Evolutionary conservation across 129 eudicot species (phyloP), one percentile per base, ranked within the genome.

Genomic region (Arctium lappa): DNA sequence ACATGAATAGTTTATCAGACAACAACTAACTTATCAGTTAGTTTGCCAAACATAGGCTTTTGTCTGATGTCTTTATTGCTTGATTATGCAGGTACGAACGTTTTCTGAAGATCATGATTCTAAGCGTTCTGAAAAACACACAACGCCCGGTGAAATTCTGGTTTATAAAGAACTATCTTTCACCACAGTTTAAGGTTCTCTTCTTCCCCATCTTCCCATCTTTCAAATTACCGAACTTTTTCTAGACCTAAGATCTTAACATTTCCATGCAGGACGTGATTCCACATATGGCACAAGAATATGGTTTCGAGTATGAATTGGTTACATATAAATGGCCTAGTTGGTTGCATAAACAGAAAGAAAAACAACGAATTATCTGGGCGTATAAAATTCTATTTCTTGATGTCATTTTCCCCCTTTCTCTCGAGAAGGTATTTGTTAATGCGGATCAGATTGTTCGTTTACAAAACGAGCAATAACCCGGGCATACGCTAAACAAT

Each of bases 271-370:
- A 95, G 99, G 99, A 90, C 77, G 94, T 95, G 70, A 93, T 95
- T 81, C 99, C 99, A 37, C 94, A 92, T 77, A 95, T 95, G 99
- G 99, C 99, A 31, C 84, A 80, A 79, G 94, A 93, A 80, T 95
- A 95, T 72, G 99, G 97, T 72, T 95, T 95, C 72, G 97, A 95
- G 85, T 95, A 95, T 84, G 99, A 95, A 80, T 80, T 95, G 79
- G 88, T 95, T 74, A 95, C 99, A 10, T 95, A 95, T 81, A 95
- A 95, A 85, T 95, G 99, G 99, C 99, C 99, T 40, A 91, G 97
- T 76, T 95, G 99, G 99, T 88, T 95, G 75, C 99, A 95, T 79
- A 95, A 95, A 87, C 99, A 95, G 81, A 89, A 88, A 76, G 99
- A 95, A 85, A 95, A 95, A 79, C 99, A 95, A 87, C 78, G 99